These are phyloP conservation scores for Neofusicoccum kwambonambiense DNA, from an alignment of 2,329 filamentous ascomycete genomes.

Conservation along the genomic window DNA sequence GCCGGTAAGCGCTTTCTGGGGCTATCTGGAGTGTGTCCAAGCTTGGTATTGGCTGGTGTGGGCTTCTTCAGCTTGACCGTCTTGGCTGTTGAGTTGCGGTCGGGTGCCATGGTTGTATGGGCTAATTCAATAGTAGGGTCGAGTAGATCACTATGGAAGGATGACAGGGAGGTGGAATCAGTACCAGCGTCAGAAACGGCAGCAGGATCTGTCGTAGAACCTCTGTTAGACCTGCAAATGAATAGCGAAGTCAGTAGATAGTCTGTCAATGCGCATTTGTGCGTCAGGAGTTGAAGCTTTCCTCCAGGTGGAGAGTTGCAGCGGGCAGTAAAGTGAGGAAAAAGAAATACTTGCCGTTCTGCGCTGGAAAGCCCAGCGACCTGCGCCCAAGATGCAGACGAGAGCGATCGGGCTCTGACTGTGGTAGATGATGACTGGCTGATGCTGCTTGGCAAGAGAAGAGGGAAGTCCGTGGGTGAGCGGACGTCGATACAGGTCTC, in stretches of 20 bases:
- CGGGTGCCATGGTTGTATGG: background rate
- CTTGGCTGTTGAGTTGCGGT: background rate
- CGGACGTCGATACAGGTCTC: background rate
- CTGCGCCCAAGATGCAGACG: slow-evolving; percentile 13
- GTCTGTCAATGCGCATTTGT: too few relatives aligned
- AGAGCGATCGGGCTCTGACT: background rate
- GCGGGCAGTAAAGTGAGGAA: background rate
- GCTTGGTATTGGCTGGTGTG: background rate
- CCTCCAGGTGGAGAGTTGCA: too few relatives aligned
- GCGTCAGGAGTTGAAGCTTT: too few relatives aligned
- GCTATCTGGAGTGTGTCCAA: background rate
- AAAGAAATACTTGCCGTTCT: background rate
- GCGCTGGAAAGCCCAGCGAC: slow-evolving; percentile 8
- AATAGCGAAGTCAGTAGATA: background rate
- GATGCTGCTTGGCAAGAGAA: background rate
- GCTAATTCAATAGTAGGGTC: background rate
- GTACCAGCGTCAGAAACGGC: slow-evolving; percentile 17
- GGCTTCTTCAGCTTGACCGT: background rate
- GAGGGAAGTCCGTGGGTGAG: slow-evolving; percentile 4
- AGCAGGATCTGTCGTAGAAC: slow-evolving; percentile 1
- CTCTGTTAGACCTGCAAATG: background rate
- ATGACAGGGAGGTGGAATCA: slow-evolving; percentile 14
- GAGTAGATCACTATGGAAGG: slow-evolving; percentile 3
- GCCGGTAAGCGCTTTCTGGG: slow-evolving; percentile 1
- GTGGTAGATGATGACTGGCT: background rate